A percentile compares a stretch with the other conserved stretches of the same genome.
Conservation (phyloP, 768 basidiomycete species). For the Leccinum longicurvipes region DNA sequence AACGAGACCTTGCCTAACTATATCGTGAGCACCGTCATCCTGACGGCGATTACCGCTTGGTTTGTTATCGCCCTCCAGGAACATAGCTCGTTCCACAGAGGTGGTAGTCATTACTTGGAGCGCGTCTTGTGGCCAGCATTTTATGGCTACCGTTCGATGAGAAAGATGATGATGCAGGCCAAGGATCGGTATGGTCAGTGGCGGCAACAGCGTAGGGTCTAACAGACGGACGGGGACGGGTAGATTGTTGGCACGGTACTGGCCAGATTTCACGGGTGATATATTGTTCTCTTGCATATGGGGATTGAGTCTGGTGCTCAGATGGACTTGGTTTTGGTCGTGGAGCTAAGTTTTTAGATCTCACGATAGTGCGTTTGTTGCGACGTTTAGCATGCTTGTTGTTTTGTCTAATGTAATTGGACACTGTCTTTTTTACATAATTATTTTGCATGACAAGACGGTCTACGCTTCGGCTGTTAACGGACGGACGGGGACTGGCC, state of each 20-base stretch:
- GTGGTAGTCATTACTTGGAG: not conserved
- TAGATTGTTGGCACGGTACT: not conserved
- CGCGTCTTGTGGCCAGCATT: constrained; percentile 23
- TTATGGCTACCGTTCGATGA: not conserved
- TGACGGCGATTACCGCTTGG: constrained; percentile 56
- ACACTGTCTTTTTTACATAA: not conserved
- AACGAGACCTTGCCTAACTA: constrained; percentile 37
- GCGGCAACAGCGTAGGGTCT: not conserved
- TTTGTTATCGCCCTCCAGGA: constrained; percentile 51
- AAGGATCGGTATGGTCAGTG: not conserved
- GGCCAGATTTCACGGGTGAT: not conserved
- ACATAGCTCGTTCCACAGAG: constrained; percentile 21
- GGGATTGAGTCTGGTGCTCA: not conserved
- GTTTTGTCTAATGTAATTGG: not conserved
- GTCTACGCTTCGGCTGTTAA: no score
- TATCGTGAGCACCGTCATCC: constrained; percentile 40
- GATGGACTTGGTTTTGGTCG: not conserved
- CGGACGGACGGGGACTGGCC: no score
- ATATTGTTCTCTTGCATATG: not conserved
- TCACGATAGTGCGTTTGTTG: not conserved
- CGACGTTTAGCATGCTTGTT: not conserved
- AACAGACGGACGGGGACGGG: not conserved
- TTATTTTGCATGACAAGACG: not conserved
- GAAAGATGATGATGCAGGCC: not conserved
- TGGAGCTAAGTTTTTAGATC: not conserved